phyloP scores from a whole-genome alignment of 129 eudicot species.

The Pittosporum tobira region DNA sequence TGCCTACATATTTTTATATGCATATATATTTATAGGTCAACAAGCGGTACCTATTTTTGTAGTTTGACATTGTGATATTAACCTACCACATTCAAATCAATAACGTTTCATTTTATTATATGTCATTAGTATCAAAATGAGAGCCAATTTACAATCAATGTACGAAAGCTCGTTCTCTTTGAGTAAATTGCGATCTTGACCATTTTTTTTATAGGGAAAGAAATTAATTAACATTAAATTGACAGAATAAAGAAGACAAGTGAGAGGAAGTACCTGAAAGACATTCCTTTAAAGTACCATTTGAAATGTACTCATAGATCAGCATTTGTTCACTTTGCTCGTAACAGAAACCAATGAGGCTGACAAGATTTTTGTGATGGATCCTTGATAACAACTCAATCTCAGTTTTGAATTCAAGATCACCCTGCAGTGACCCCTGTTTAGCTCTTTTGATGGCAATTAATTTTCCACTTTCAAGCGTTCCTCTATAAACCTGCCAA shows the following conservation, averaged over 20 bases:
- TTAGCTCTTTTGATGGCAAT: slow-evolving; percentile 85
- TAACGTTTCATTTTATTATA: no score
- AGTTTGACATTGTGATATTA: no score
- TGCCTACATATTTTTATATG: no score
- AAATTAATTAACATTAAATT: no score
- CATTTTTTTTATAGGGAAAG: no score
- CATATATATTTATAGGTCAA: no score
- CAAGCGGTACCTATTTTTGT: no score
- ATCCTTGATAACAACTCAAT: slow-evolving; percentile 80
- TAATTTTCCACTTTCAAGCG: slow-evolving; percentile 37
- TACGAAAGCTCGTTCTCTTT: no score
- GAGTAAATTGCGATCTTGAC: no score
- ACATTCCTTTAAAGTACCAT: slow-evolving; percentile 63
- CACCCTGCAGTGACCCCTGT: slow-evolving; percentile 84
- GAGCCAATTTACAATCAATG: no score
- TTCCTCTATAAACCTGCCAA: slow-evolving; percentile 90
- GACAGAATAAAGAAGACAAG: not conserved
- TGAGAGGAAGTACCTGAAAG: slow-evolving; percentile 54
- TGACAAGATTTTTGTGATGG: slow-evolving; percentile 77
- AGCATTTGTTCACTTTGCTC: slow-evolving; percentile 85
- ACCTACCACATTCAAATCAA: no score
- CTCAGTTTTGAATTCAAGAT: slow-evolving; percentile 70
- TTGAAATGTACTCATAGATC: slow-evolving; percentile 70
- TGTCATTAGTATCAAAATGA: not conserved
- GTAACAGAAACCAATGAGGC: slow-evolving; percentile 93